phyloP scores from a whole-genome alignment of 768 basidiomycete genomes.

The Leccinum imitatum region DNA sequence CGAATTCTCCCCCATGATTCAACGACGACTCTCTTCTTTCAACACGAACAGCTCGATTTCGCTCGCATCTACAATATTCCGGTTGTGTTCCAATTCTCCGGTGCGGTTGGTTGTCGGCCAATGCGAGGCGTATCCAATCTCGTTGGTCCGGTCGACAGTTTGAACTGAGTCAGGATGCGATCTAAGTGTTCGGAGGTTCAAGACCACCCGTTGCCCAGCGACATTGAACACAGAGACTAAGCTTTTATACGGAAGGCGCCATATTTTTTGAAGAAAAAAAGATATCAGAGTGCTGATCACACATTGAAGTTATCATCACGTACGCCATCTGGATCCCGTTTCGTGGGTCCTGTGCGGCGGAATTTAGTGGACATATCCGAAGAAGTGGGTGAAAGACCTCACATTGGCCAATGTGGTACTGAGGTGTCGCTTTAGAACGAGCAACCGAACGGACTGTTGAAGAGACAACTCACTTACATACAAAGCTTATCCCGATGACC shows the following conservation, averaged over 20 bases:
- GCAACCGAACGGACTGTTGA: neutral
- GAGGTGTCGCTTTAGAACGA: neutral
- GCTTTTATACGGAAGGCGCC: no score
- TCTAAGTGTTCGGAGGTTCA: conserved; percentile 13
- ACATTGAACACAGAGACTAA: neutral
- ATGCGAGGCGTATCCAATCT: neutral
- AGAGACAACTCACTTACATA: conserved; percentile 8
- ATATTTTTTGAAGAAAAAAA: no score
- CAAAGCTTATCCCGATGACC: neutral
- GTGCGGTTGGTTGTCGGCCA: neutral
- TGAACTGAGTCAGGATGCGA: neutral
- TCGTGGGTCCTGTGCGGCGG: conserved; percentile 3
- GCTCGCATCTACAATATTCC: neutral
- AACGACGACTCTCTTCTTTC: neutral
- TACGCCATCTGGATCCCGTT: conserved; percentile 4
- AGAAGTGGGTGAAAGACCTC: neutral
- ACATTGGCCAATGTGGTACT: neutral
- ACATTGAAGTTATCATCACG: neutral
- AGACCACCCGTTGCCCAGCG: conserved; percentile 17
- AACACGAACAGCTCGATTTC: neutral
- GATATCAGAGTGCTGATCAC: no score
- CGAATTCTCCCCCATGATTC: neutral
- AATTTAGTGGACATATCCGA: neutral
- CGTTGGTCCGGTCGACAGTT: no score
- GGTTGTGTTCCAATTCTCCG: neutral